phyloP scores from a whole-genome alignment of 305 asterid species.

The Solanum hybrid region DNA sequence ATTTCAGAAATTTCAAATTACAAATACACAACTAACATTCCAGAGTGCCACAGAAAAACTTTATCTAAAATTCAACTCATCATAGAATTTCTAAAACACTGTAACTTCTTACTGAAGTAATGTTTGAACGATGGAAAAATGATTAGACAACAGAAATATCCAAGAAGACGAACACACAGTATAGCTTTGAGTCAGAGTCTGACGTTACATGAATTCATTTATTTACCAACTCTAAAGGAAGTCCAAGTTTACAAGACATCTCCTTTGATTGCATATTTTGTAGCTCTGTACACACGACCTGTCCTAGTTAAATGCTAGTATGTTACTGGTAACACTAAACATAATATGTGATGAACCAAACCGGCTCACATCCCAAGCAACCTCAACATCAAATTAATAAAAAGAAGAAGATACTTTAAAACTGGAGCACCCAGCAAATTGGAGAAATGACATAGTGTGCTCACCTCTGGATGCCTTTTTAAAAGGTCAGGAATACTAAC shows the following conservation, averaged over 20 bases:
- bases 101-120: neutral
- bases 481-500: conserved; percentile 45
- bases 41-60: neutral
- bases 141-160: neutral
- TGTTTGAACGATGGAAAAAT: neutral
- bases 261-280: neutral
- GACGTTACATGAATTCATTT: neutral
- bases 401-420: neutral
- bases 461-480: conserved; percentile 54
- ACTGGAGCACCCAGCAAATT: neutral
- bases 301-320: neutral
- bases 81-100: neutral
- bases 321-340: neutral
- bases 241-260: neutral
- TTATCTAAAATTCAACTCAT: neutral
- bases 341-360: neutral
- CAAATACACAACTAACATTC: neutral
- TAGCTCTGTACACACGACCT: neutral
- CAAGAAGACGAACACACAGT: neutral
- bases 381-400: neutral
- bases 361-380: neutral
- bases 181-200: neutral
- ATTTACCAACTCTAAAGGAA: neutral
- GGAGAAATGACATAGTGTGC: conserved; percentile 7
- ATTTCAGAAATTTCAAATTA: neutral